phyloP scores from a whole-genome alignment of 345 rosid species.

The Dipteronia sinensis region DNA sequence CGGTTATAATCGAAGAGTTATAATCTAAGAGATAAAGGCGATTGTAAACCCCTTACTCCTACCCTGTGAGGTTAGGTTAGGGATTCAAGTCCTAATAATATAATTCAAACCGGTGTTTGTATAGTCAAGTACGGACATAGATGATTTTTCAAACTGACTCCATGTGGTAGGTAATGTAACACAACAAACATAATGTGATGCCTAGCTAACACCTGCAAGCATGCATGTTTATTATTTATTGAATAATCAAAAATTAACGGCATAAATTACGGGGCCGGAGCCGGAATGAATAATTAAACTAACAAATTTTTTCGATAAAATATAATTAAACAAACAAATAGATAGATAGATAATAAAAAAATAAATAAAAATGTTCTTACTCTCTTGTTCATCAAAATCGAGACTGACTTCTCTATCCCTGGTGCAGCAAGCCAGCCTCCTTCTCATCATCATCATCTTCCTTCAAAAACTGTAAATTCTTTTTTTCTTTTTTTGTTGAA shows the following conservation, averaged over 20 bases:
- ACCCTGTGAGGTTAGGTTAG: too few relatives aligned
- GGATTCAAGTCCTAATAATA: too few relatives aligned
- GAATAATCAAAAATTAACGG: background rate
- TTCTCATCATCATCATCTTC: slow-evolving; percentile 63
- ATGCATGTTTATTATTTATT: background rate
- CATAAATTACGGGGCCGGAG: slow-evolving; percentile 8
- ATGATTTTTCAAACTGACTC: background rate
- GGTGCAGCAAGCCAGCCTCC: slow-evolving; percentile 76
- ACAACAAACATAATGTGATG: background rate
- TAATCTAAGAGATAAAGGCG: too few relatives aligned
- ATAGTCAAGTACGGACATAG: background rate
- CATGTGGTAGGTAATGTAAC: slow-evolving; percentile 13
- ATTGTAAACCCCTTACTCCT: too few relatives aligned
- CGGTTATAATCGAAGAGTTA: too few relatives aligned
- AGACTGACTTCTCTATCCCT: slow-evolving; percentile 72
- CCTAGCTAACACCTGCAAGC: background rate
- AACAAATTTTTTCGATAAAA: too few relatives aligned
- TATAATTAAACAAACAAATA: background rate
- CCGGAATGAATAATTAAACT: background rate
- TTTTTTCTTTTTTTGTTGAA: too few relatives aligned
- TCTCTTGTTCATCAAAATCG: slow-evolving; percentile 81
- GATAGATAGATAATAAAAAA: background rate
- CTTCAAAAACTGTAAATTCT: background rate
- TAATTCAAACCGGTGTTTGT: background rate
- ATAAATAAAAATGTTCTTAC: slow-evolving; percentile 42